phyloP scores from a whole-genome alignment of 169 alveolate species.

The Cryptosporidium canis region DNA sequence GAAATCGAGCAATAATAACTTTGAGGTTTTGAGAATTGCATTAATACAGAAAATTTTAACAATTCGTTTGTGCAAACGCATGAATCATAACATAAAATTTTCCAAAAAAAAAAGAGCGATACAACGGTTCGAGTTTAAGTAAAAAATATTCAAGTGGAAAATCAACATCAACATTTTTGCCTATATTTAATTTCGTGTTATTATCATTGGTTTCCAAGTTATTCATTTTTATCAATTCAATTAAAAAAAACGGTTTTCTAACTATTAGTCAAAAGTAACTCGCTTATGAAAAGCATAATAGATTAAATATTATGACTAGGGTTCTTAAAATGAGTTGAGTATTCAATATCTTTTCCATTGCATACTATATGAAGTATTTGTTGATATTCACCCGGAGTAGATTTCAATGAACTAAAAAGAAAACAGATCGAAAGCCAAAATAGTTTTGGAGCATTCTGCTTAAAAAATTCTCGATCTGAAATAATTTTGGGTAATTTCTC shows the following conservation, averaged over 20 bases:
- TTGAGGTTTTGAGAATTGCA: slow-evolving; percentile 5
- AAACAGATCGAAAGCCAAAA: slow-evolving; percentile 32
- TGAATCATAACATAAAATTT: background rate
- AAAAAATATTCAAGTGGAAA: too few relatives aligned
- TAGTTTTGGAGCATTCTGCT: slow-evolving; percentile 12
- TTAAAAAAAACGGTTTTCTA: too few relatives aligned
- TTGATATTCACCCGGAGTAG: slow-evolving; percentile 19
- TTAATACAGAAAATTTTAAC: background rate
- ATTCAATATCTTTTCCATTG: slow-evolving; percentile 21
- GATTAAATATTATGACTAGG: background rate
- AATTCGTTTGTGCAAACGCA: too few relatives aligned
- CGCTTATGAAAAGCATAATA: too few relatives aligned
- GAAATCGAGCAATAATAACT: background rate
- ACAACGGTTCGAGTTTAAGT: slow-evolving; percentile 48
- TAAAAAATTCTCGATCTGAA: background rate
- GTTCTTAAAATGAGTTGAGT: background rate
- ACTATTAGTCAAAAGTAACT: too few relatives aligned
- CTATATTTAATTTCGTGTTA: background rate
- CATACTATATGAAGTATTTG: slow-evolving; percentile 14
- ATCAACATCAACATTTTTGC: background rate
- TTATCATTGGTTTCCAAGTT: background rate
- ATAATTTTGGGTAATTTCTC: background rate
- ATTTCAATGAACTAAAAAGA: slow-evolving; percentile 32
- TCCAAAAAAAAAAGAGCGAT: background rate
- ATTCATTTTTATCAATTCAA: background rate